Conservation (phyloP, 345 rosid species). For the Pseudoturritis turrita region DNA sequence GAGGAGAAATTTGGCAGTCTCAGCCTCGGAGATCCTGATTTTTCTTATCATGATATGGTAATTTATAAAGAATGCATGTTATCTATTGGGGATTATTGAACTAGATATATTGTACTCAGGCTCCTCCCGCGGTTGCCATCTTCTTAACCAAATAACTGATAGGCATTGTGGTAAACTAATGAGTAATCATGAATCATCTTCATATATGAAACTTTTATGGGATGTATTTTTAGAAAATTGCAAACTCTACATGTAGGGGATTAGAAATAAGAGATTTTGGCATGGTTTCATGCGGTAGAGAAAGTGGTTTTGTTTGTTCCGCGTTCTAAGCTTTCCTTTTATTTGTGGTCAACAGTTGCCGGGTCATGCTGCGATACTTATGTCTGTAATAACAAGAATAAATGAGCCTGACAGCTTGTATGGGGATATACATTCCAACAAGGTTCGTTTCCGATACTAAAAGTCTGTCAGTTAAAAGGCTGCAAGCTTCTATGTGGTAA, state of each 20-base stretch:
- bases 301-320: not conserved
- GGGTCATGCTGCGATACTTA: slow-evolving; percentile 70
- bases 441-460: too few relatives aligned
- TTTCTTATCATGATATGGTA: slow-evolving; percentile 81
- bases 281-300: not conserved
- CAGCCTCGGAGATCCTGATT: slow-evolving; percentile 83
- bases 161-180: not conserved
- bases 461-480: too few relatives aligned
- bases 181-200: not conserved
- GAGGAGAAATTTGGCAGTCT: slow-evolving; percentile 72
- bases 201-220: not conserved
- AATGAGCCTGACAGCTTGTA: too few relatives aligned
- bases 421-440: too few relatives aligned
- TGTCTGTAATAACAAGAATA: too few relatives aligned
- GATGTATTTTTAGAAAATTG: slow-evolving; percentile 3
- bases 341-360: slow-evolving; percentile 52
- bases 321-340: not conserved
- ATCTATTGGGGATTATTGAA: slow-evolving; percentile 2
- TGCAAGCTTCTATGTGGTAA: too few relatives aligned
- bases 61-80: slow-evolving; percentile 9
- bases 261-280: not conserved
- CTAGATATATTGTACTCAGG: not conserved
- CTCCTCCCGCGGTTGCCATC: not conserved
- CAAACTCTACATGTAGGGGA: too few relatives aligned
- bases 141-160: slow-evolving; percentile 11